Evolutionary conservation across 768 basidiomycete genomes (phyloP).

Genomic region (Trametes punicea): DNA sequence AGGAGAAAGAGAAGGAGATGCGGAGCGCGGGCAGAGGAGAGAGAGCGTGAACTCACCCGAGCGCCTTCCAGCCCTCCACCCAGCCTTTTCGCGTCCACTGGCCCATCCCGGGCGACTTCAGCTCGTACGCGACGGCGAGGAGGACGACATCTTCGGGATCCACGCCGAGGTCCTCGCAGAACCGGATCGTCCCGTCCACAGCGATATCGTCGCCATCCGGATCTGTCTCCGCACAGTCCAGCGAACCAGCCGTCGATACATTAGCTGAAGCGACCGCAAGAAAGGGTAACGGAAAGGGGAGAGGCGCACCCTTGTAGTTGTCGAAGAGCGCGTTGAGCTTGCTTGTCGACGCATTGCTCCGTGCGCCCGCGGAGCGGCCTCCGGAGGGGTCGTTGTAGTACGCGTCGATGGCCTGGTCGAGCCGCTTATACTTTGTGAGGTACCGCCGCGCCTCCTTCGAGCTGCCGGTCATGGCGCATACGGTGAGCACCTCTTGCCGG

Average conservation of each 20-base stretch:
- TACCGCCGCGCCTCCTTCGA: conserved; percentile 60
- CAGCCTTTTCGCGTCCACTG: conserved; percentile 70
- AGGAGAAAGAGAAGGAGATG: not conserved
- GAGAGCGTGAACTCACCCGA: conserved; percentile 48
- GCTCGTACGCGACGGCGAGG: conserved; percentile 76
- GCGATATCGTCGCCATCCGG: conserved; percentile 59
- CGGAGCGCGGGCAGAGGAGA: not conserved
- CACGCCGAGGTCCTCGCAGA: conserved; percentile 68
- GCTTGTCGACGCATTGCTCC: conserved; percentile 26
- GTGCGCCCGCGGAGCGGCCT: conserved; percentile 27
- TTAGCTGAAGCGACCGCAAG: not conserved
- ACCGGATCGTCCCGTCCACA: conserved; percentile 75
- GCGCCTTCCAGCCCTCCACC: conserved; percentile 75
- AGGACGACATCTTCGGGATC: conserved; percentile 81
- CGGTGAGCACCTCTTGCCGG: not conserved
- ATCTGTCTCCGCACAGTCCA: conserved; percentile 37
- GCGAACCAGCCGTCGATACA: not conserved
- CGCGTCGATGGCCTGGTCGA: conserved; percentile 73
- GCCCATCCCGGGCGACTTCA: conserved; percentile 72
- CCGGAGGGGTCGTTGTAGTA: conserved; percentile 56
- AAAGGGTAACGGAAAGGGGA: not conserved
- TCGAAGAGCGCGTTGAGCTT: conserved; percentile 42
- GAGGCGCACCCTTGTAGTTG: conserved; percentile 39
- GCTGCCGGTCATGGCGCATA: conserved; percentile 23
- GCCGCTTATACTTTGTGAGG: conserved; percentile 63